These are phyloP conservation scores for Aspergillus alliaceus DNA, from an alignment of 2,329 filamentous ascomycete genomes.

Conservation along the genomic window DNA sequence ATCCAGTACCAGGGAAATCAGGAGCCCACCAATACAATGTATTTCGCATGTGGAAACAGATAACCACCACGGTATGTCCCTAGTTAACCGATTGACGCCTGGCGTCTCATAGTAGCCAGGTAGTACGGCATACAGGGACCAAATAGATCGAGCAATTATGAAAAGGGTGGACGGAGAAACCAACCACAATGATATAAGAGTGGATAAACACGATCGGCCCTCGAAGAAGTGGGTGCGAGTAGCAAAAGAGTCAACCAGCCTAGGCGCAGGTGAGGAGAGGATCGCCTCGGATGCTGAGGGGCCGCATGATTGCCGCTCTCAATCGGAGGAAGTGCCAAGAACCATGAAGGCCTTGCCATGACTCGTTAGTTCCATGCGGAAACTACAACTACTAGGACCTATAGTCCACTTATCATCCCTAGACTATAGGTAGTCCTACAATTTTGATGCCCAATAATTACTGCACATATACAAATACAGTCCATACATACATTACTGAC, in stretches of 20 bases:
- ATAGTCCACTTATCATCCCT: too few relatives aligned
- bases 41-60: slow-evolving; percentile 12
- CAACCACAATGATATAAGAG: not conserved
- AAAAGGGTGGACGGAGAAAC: slow-evolving; percentile 3
- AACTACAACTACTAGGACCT: too few relatives aligned
- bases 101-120: slow-evolving; percentile 7
- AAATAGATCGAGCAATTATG: slow-evolving; percentile 4
- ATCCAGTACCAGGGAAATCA: slow-evolving; percentile 8
- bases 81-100: slow-evolving; percentile 4
- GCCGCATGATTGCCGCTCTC: slow-evolving; percentile 13
- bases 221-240: slow-evolving; percentile 2
- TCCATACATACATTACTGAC: too few relatives aligned
- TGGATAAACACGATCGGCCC: slow-evolving; percentile 3
- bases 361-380: not conserved
- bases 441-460: too few relatives aligned
- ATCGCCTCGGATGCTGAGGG: slow-evolving; percentile 26
- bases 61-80: slow-evolving; percentile 1
- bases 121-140: slow-evolving; percentile 1
- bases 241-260: slow-evolving; percentile 14
- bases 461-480: too few relatives aligned
- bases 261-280: slow-evolving; percentile 15
- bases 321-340: not conserved
- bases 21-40: slow-evolving; percentile 10
- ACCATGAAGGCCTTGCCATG: not conserved
- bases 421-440: too few relatives aligned